Evolutionary conservation across 2,329 filamentous ascomycete genomes (phyloP).

Genomic region (Lecanicillium sp.): DNA sequence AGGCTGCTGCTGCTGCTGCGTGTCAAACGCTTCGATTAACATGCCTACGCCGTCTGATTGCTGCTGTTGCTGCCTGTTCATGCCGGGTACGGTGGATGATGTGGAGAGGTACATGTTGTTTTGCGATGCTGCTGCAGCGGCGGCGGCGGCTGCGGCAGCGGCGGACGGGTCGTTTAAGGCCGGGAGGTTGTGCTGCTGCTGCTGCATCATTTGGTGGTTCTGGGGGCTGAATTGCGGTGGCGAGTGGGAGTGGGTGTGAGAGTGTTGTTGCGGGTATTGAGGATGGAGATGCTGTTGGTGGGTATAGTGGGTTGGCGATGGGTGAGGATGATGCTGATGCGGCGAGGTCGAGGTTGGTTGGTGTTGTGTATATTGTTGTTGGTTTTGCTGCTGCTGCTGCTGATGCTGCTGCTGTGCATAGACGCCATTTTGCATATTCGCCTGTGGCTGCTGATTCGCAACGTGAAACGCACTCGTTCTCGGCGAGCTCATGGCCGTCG

Average conservation of each 20-base stretch:
- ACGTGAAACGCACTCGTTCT: background rate
- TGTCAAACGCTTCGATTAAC: constrained; percentile 33
- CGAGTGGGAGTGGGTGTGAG: constrained; percentile 11
- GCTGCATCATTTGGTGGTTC: constrained; percentile 7
- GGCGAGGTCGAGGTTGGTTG: background rate
- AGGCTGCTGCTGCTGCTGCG: constrained; percentile 13
- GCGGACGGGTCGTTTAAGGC: constrained; percentile 6
- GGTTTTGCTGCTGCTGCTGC: constrained; percentile 6
- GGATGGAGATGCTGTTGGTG: constrained; percentile 10
- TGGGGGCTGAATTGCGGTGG: constrained; percentile 11
- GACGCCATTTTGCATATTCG: constrained; percentile 1
- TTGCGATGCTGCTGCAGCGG: background rate
- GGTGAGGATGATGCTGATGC: constrained; percentile 7
- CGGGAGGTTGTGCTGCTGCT: constrained; percentile 7
- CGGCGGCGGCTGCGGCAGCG: constrained; percentile 5
- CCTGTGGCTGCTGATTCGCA: background rate
- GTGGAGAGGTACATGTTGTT: background rate
- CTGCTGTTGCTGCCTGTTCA: constrained; percentile 15
- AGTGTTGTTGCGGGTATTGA: background rate
- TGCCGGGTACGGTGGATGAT: constrained; percentile 7
- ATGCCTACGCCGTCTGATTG: constrained; percentile 29
- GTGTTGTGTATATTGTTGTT: background rate
- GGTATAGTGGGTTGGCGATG: constrained; percentile 6
- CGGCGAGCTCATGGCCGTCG: constrained; percentile 1
- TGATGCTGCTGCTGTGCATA: constrained; percentile 5